Base-by-base conservation (phyloP, 2,329 filamentous ascomycete species). In the Venturia oleaginea region DNA sequence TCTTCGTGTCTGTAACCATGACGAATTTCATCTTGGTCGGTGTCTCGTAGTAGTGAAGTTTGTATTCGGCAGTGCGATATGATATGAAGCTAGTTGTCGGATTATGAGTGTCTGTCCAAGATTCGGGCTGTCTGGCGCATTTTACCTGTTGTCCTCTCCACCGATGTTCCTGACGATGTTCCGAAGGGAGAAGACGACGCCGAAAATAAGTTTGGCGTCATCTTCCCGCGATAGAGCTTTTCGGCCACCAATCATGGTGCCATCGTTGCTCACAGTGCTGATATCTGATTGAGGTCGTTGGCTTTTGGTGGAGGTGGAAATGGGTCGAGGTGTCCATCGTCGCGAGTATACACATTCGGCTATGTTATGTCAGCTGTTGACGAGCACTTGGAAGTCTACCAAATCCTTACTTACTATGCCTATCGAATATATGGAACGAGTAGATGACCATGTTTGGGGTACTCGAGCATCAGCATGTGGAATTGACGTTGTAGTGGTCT, bases 41-140 rank as follows among this genome's bases (percentile, higher is more conserved):
- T 15, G 94, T 97, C 81, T 99, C 94, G 82, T 97, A 99, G 81
- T 96, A 99, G 79, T 99, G 94, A 71, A 99, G 84, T 79, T 97
- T 97, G 83, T 99, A 99, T 77, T 96, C 89, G 69, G 84, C 90
- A 63, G 94, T 99, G 70, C 91, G 89, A 78, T 90, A 99, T 70
- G 88, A 91, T 70, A 99, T 89, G 76, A 99, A 99, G 74, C 90
- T 91, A 63, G 17, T 62, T 59, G 15, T 63, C 46, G 59, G 17
- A 8, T 22, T 3, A 24, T 40, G n/a, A 59, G 37, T 15, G 4
- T 55, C 15, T n/a, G 17, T 55, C 24, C 22, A 7, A 30, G 1
- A 4, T 48, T 17, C 30, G 17, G 4, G 10, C 46, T 61, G 24
- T 27, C 42, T 42, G 48, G 59, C 22, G 15, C n/a, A 48, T 46